A percentile compares a stretch with the other conserved stretches of the same genome.
Conservation (phyloP, 1,284 basidiomycete species). For the Anthracocystis walkeri region DNA sequence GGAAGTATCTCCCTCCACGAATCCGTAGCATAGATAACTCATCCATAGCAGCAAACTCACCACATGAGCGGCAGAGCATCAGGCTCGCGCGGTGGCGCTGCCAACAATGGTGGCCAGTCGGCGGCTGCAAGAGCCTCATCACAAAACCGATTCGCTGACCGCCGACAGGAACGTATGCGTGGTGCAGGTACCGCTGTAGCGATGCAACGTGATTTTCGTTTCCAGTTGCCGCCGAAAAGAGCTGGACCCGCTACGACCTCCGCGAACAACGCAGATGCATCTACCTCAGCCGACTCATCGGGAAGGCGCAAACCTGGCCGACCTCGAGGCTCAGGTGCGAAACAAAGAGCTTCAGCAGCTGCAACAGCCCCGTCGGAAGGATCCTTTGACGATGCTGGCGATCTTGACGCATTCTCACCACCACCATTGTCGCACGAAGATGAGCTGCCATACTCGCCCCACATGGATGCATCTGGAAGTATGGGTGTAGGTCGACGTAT, state of each 20-base stretch:
- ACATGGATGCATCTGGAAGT: conserved; percentile 32
- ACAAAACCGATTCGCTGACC: conserved; percentile 41
- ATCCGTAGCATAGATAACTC: background rate
- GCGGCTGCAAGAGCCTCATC: conserved; percentile 22
- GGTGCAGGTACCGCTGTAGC: conserved; percentile 50
- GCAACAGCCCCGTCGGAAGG: too few species aligned
- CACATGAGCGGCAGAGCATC: conserved; percentile 28
- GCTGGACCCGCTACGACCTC: conserved; percentile 12
- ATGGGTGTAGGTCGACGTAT: conserved; percentile 29
- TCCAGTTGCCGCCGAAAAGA: conserved; percentile 36
- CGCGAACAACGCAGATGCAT: conserved; percentile 12
- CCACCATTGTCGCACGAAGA: conserved; percentile 7
- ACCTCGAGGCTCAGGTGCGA: conserved; percentile 27
- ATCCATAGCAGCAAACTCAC: background rate
- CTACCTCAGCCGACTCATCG: conserved; percentile 19
- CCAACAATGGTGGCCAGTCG: conserved; percentile 11
- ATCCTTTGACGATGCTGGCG: conserved; percentile 14
- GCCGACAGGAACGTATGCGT: conserved; percentile 53
- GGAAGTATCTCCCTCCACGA: background rate
- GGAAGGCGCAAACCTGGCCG: conserved; percentile 18
- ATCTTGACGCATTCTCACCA: conserved; percentile 5
- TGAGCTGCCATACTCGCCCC: conserved; percentile 8
- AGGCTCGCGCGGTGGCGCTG: conserved; percentile 18
- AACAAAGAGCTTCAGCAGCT: conserved; percentile 22
- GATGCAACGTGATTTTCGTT: conserved; percentile 51